A percentile compares a stretch with the other conserved stretches of the same genome.
Conservation (phyloP, 805 yeast species). For the Teunomyces aglyptinius region DNA sequence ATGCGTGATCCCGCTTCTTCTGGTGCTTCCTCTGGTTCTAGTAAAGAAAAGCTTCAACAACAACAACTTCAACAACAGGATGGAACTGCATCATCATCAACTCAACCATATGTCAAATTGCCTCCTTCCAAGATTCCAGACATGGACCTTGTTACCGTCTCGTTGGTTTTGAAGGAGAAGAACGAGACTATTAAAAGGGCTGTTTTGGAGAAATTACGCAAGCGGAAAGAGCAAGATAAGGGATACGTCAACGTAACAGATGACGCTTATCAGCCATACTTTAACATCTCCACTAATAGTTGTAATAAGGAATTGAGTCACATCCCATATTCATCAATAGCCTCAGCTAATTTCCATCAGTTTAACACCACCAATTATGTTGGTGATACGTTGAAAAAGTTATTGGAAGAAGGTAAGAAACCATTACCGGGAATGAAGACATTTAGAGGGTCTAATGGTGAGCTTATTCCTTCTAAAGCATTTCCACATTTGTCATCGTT, state of each 20-base stretch:
- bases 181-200: constrained; percentile 75
- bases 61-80: constrained; percentile 10
- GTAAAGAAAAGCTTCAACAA: constrained; percentile 9
- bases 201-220: constrained; percentile 80
- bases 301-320: constrained; percentile 53
- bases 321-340: constrained; percentile 77
- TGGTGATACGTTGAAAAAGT: constrained; percentile 37
- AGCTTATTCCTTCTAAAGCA: constrained; percentile 44
- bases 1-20: constrained; percentile 13
- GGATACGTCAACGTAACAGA: constrained; percentile 85
- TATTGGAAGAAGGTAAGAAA: constrained; percentile 43
- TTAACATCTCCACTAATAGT: constrained; percentile 60
- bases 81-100: constrained; percentile 23
- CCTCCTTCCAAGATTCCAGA: constrained; percentile 94
- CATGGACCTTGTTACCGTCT: constrained; percentile 81
- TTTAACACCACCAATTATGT: constrained; percentile 59
- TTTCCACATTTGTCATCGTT: constrained; percentile 49
- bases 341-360: constrained; percentile 63
- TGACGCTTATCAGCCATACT: constrained; percentile 78
- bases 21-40: background rate
- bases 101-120: constrained; percentile 79
- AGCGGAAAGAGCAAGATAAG: constrained; percentile 65
- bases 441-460: constrained; percentile 52
- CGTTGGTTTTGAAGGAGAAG: constrained; percentile 68
- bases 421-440: constrained; percentile 45